Evolutionary conservation across 73 alveolate genomes (phyloP), one percentile per base, ranked within the genome.

Genomic region (Paraurostyla sp.): DNA sequence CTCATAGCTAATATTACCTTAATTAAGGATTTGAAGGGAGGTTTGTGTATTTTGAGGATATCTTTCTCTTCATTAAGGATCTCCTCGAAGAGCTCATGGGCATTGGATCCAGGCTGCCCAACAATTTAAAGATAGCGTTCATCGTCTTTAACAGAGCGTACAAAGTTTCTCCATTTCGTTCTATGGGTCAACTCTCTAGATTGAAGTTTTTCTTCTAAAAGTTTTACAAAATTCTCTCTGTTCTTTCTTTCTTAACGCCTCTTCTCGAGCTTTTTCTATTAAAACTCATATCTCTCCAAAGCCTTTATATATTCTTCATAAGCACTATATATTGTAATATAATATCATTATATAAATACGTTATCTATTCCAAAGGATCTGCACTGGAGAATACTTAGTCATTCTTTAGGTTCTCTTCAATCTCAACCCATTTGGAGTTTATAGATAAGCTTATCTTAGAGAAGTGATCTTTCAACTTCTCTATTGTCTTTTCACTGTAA

Each of bases 61-160:
- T 92, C 93, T 86, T 93, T 95, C 75, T 90, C 92, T 33, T 83
- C 90, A 15, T 68, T 83, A 35, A 93, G 85, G 78, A 86, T 57
- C 76, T 95, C 98, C 42, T 84, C 93, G 71, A 93, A 95, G 15
- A 95, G 69, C 52, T 95, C 98, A 32, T 87, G 56, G 6, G 98
- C 98, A 15, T 97, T 93, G 0, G 97, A 93, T 30, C 98, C 98
- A 35, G 89, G 92, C 51, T 95, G 93, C 30, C 97, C 97, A 11
- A 95, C 83, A 89, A 95, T 49, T 54, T 85, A 76, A 46, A 75
- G 81, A 85, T 93, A 95, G 71, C 88, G 88, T 25, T 93, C 95
- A 76, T 91, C 94, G 43, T 93, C 96, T 87, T 83, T 91, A 60
- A 90, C 63, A 43, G 49, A 27, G 41, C 40, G 48, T 13, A 90